Conservation (phyloP, 768 basidiomycete species). For the Lactarius indigo region DNA sequence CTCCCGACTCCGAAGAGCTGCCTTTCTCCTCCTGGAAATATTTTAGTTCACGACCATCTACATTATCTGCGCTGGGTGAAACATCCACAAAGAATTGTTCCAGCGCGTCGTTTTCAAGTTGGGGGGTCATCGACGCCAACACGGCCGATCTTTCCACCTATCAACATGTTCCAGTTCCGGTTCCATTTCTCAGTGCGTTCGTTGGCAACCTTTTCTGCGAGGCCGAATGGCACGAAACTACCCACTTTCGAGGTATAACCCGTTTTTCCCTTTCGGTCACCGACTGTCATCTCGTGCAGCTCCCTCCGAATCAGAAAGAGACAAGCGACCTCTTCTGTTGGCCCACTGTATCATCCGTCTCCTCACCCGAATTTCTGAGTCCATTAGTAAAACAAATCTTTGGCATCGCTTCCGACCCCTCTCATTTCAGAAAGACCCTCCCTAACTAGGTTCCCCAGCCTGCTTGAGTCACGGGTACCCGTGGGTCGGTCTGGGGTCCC, state of each 20-base stretch:
- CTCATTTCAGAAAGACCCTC: not conserved
- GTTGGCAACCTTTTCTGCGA: too few relatives aligned
- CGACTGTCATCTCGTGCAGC: slow-evolving; percentile 22
- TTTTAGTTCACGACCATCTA: too few relatives aligned
- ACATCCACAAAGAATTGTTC: too few relatives aligned
- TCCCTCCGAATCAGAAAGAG: slow-evolving; percentile 22
- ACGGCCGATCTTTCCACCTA: too few relatives aligned
- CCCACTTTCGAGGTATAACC: slow-evolving; percentile 30
- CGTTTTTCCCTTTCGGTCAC: slow-evolving; percentile 32
- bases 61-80: too few relatives aligned
- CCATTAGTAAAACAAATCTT: slow-evolving; percentile 19
- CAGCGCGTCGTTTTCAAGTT: too few relatives aligned
- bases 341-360: slow-evolving; percentile 25
- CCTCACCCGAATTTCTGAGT: slow-evolving; percentile 29
- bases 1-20: too few relatives aligned
- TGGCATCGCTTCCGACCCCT: slow-evolving; percentile 18
- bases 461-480: not conserved
- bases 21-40: too few relatives aligned
- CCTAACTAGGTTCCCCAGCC: slow-evolving; percentile 6
- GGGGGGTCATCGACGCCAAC: too few relatives aligned
- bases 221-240: not conserved
- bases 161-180: too few relatives aligned
- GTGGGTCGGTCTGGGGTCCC: not conserved
- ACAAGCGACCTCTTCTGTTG: slow-evolving; percentile 29
- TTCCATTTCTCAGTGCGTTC: too few relatives aligned